A percentile compares a stretch with the other conserved stretches of the same genome.
phyloP scores from a whole-genome alignment of 2,329 filamentous ascomycete species.

The Apiospora pterosperma region DNA sequence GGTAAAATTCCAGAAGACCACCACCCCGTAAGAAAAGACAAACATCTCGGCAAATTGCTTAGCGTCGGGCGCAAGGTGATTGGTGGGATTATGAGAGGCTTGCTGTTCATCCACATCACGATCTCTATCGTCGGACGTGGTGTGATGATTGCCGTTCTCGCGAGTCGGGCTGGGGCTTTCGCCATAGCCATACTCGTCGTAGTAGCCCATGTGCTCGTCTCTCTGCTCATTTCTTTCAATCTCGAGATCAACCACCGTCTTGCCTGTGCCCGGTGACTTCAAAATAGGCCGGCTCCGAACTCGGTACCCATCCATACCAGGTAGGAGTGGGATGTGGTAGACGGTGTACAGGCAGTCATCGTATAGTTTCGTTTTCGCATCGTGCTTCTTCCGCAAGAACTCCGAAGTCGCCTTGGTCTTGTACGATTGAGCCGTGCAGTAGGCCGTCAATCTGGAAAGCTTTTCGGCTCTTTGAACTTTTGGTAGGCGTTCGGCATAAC shows the following conservation, averaged over 20 bases:
- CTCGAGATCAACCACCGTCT: conserved; percentile 88
- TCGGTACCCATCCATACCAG: conserved; percentile 81
- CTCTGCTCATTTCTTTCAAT: conserved; percentile 90
- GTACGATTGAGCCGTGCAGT: conserved; percentile 92
- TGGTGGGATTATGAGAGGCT: conserved; percentile 34
- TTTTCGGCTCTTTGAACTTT: conserved; percentile 86
- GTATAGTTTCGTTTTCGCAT: conserved; percentile 91
- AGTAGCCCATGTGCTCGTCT: conserved; percentile 89
- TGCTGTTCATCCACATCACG: not conserved
- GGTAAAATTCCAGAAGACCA: conserved; percentile 98
- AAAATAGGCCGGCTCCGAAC: conserved; percentile 86
- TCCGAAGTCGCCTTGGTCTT: conserved; percentile 85
- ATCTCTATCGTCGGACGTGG: conserved; percentile 27
- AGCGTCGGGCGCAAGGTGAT: conserved; percentile 64
- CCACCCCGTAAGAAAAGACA: conserved; percentile 94
- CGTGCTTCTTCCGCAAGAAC: conserved; percentile 84
- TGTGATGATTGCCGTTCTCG: conserved; percentile 18
- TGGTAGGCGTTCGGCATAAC: conserved; percentile 87
- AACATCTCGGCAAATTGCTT: conserved; percentile 92
- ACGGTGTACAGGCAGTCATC: conserved; percentile 96
- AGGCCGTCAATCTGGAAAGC: conserved; percentile 86
- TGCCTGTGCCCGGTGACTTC: conserved; percentile 84
- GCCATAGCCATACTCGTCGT: conserved; percentile 67
- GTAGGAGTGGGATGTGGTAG: conserved; percentile 86
- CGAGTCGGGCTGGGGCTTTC: conserved; percentile 29